These are phyloP conservation scores for Venturia pyrina DNA, from an alignment of 2,329 filamentous ascomycete genomes.

Conservation along the genomic window DNA sequence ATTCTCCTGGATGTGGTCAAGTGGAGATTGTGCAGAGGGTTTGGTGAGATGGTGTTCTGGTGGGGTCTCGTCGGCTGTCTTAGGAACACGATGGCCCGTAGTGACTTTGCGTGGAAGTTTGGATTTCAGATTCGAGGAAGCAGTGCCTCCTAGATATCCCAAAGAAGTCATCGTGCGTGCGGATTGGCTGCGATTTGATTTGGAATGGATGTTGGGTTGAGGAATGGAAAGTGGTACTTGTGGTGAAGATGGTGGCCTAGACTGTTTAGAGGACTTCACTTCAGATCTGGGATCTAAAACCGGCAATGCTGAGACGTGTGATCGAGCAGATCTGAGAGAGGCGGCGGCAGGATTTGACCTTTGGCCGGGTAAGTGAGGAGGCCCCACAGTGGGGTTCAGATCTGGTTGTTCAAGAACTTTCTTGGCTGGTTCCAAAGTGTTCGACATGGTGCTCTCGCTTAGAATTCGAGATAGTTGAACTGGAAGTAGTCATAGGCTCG, in stretches of 20 bases:
- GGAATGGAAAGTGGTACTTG: background rate
- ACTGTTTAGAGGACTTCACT: background rate
- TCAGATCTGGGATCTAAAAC: background rate
- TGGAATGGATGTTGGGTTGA: background rate
- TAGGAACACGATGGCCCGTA: no score
- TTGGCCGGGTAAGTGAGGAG: background rate
- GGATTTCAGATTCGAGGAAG: background rate
- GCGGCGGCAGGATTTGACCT: background rate
- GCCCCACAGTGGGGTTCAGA: background rate
- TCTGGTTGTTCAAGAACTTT: background rate
- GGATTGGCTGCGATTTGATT: background rate
- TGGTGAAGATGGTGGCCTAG: background rate
- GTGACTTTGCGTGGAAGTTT: background rate
- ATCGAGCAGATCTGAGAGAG: background rate
- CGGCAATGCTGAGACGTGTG: background rate
- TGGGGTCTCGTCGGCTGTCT: no score
- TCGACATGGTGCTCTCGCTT: background rate
- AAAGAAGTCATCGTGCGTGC: background rate
- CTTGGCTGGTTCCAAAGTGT: background rate
- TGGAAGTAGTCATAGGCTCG: no score
- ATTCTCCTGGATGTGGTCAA: no score
- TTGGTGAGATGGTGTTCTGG: no score
- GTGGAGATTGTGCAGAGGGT: no score
- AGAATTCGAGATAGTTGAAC: background rate
- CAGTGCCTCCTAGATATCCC: background rate